Percentiles rank a stretch among this genome's conserved stretches.
These are phyloP conservation scores for Triticum dicoccoides DNA, from an alignment of 176 grass and related monocot species.

Conservation along the genomic window DNA sequence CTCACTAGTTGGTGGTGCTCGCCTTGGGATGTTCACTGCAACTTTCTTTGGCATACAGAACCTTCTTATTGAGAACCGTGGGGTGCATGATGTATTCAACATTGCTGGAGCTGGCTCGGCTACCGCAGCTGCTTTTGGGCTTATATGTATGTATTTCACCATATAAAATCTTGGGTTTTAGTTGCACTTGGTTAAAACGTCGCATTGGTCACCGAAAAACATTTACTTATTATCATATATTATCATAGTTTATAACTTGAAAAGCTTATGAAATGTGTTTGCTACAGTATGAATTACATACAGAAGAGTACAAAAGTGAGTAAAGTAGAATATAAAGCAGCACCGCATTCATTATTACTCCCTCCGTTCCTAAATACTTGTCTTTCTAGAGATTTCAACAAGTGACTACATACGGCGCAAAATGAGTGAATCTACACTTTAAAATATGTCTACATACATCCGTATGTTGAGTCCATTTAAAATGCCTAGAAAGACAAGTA, in stretches of 20 bases:
- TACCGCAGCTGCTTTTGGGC: slow-evolving; percentile 73
- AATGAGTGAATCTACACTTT: too few species aligned
- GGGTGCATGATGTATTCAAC: slow-evolving; percentile 81
- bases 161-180: slow-evolving; percentile 6
- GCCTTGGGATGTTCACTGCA: slow-evolving; percentile 80
- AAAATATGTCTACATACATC: too few species aligned
- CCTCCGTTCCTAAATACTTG: not conserved
- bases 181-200: not conserved
- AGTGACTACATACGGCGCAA: too few species aligned
- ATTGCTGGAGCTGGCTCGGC: slow-evolving; percentile 69
- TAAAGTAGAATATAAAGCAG: not conserved
- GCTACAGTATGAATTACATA: not conserved
- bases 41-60: slow-evolving; percentile 82
- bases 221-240: not conserved
- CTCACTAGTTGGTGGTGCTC: slow-evolving; percentile 72
- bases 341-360: not conserved
- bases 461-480: too few species aligned
- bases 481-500: too few species aligned
- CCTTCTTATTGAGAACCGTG: slow-evolving; percentile 62
- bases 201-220: not conserved
- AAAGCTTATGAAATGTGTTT: slow-evolving; percentile 5
- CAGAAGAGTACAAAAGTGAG: not conserved
- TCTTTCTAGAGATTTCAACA: not conserved
- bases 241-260: not conserved
- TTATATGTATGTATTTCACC: slow-evolving; percentile 57